These are phyloP conservation scores for Pseudogymnoascus sp. DNA, from an alignment of 2,329 filamentous ascomycete species.

Conservation along the genomic window DNA sequence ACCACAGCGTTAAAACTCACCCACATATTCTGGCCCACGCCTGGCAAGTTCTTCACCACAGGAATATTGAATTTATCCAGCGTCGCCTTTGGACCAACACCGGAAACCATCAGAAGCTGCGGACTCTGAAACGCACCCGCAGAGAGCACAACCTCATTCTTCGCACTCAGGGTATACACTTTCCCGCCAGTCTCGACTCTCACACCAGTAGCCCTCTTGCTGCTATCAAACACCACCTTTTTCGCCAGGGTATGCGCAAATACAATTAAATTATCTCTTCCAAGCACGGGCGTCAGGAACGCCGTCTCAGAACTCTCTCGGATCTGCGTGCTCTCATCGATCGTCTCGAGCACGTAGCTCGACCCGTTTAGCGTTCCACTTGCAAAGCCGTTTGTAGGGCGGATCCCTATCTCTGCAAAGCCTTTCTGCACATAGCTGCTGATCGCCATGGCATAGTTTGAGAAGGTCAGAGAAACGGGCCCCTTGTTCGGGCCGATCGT, in stretches of 20 bases:
- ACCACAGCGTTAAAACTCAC: constrained; percentile 43
- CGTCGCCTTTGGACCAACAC: background rate
- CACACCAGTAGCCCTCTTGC: constrained; percentile 11
- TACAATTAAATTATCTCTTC: constrained; percentile 11
- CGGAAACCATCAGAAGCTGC: constrained; percentile 3
- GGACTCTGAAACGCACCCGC: constrained; percentile 4
- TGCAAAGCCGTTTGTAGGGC: constrained; percentile 13
- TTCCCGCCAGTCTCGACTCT: constrained; percentile 17
- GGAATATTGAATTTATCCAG: constrained; percentile 3
- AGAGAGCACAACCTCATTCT: background rate
- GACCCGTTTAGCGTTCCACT: constrained; percentile 16
- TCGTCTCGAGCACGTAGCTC: constrained; percentile 11
- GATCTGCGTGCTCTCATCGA: constrained; percentile 12
- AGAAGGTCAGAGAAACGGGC: constrained; percentile 6
- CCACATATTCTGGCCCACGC: constrained; percentile 53
- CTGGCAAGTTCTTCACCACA: constrained; percentile 47
- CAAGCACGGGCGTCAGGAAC: constrained; percentile 12
- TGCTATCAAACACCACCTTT: constrained; percentile 16
- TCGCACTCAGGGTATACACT: background rate
- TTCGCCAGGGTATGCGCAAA: constrained; percentile 15
- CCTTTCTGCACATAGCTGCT: constrained; percentile 14
- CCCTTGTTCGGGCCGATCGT: background rate
- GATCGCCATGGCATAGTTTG: constrained; percentile 14
- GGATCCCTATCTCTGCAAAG: constrained; percentile 15
- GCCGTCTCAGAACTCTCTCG: constrained; percentile 15